Evolutionary conservation across 352 stramenopile genomes (phyloP).

Genomic region (Phytophthora rubi): DNA sequence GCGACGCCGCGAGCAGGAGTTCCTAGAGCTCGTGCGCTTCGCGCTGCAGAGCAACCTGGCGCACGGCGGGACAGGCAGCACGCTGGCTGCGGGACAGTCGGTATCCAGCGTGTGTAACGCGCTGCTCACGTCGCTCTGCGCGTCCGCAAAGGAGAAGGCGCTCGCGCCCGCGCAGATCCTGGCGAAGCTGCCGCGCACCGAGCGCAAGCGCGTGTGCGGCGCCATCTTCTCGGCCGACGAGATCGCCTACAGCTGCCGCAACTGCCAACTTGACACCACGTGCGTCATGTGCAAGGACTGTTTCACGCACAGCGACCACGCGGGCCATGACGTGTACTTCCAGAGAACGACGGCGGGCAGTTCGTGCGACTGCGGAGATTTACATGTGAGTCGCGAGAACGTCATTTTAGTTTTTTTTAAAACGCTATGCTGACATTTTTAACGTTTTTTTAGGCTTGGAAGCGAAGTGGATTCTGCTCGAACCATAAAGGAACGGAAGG

Average conservation of each 20-base stretch:
- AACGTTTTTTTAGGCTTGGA: conserved; percentile 61
- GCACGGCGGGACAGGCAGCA: conserved; percentile 10
- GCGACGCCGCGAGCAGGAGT: conserved; percentile 50
- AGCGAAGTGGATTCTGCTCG: conserved; percentile 77
- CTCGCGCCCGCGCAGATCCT: conserved; percentile 59
- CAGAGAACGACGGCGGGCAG: conserved; percentile 86
- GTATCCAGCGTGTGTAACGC: conserved; percentile 48
- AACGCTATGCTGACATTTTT: conserved; percentile 4
- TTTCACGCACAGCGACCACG: conserved; percentile 83
- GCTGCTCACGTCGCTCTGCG: conserved; percentile 63
- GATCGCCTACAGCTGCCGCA: conserved; percentile 89
- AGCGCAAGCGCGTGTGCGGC: conserved; percentile 80
- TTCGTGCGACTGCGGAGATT: conserved; percentile 86
- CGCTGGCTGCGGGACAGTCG: conserved; percentile 15
- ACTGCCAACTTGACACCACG: conserved; percentile 86
- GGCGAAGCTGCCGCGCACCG: conserved; percentile 61
- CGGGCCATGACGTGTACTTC: conserved; percentile 88
- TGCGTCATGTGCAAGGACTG: conserved; percentile 90
- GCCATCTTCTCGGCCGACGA: conserved; percentile 88
- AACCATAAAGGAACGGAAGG: conserved; percentile 71
- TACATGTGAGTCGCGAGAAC: conserved; percentile 54
- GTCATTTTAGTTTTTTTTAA: background rate
- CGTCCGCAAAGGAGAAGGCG: conserved; percentile 56
- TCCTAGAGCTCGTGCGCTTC: conserved; percentile 59
- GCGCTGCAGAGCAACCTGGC: conserved; percentile 50